Percentiles rank a stretch among this genome's conserved stretches.
phyloP scores from a whole-genome alignment of 2,329 filamentous ascomycete species.

The Hypoxylon sp. region DNA sequence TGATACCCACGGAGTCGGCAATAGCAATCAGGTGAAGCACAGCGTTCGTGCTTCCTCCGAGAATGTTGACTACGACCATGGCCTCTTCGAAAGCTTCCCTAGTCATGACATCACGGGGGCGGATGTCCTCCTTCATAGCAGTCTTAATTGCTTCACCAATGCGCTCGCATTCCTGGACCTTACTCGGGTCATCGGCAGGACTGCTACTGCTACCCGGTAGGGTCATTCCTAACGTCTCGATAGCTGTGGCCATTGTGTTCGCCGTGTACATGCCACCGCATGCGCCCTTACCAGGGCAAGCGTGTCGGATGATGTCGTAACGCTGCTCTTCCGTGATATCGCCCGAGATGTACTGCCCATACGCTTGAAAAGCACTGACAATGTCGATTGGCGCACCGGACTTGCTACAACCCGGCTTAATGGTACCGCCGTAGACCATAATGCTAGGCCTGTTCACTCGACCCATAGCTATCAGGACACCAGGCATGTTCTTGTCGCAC shows the following conservation, averaged over 20 bases:
- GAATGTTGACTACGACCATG: constrained; percentile 86
- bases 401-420: constrained; percentile 88
- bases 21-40: constrained; percentile 89
- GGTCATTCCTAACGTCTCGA: constrained; percentile 82
- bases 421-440: constrained; percentile 98
- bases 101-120: constrained; percentile 83
- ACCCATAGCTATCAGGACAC: constrained; percentile 93
- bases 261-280: constrained; percentile 90
- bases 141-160: constrained; percentile 82
- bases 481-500: constrained; percentile 99
- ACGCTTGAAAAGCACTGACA: constrained; percentile 97
- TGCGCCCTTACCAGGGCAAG: constrained; percentile 86
- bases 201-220: constrained; percentile 86
- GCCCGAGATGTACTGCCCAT: constrained; percentile 93
- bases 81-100: constrained; percentile 87
- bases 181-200: constrained; percentile 80
- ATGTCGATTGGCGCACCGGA: constrained; percentile 88
- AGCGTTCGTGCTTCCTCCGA: constrained; percentile 88
- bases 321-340: constrained; percentile 92
- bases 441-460: constrained; percentile 93
- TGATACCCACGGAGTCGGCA: constrained; percentile 84
- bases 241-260: constrained; percentile 82
- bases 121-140: constrained; percentile 82
- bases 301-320: constrained; percentile 94
- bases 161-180: constrained; percentile 79